A percentile compares a stretch with the other conserved stretches of the same genome.
Evolutionary conservation across 2,329 filamentous ascomycete genomes (phyloP).

Genomic region (Phialocephala subalpina): DNA sequence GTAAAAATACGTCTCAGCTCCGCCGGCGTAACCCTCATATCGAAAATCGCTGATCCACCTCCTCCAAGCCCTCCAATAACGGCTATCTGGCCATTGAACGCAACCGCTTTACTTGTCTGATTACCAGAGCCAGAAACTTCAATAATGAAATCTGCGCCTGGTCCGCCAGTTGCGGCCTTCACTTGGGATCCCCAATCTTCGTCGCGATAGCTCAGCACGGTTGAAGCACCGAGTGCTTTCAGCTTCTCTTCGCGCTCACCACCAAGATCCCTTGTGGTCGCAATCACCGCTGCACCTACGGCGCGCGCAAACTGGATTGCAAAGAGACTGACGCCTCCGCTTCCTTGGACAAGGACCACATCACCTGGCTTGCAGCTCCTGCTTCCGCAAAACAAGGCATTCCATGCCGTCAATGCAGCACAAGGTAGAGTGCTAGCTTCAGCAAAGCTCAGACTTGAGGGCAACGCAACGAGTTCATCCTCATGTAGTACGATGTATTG

Average conservation of each 20-base stretch:
- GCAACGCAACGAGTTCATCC: background rate
- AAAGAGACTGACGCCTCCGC: background rate
- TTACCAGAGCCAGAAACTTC: background rate
- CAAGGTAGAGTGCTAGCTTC: slow-evolving; percentile 1
- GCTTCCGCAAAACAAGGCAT: background rate
- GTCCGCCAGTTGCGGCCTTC: background rate
- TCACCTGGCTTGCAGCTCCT: slow-evolving; percentile 2
- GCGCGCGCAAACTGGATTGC: background rate
- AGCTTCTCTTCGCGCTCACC: background rate
- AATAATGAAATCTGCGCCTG: background rate
- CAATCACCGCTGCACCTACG: background rate
- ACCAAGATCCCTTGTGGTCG: background rate
- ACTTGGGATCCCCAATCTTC: background rate
- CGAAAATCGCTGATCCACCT: background rate
- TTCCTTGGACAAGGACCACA: background rate
- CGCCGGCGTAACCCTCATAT: background rate
- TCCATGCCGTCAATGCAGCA: background rate
- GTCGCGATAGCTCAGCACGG: background rate
- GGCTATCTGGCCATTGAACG: background rate
- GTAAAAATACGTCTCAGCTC: background rate
- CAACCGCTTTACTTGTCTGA: background rate
- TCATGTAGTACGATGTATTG: background rate
- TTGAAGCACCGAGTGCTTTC: background rate
- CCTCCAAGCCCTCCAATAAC: background rate
- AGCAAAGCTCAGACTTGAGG: background rate